Evolutionary conservation across 495 filamentous ascomycete species (phyloP), one percentile per base, ranked within the genome.

Genomic region (Hyaloscypha hepaticicola): DNA sequence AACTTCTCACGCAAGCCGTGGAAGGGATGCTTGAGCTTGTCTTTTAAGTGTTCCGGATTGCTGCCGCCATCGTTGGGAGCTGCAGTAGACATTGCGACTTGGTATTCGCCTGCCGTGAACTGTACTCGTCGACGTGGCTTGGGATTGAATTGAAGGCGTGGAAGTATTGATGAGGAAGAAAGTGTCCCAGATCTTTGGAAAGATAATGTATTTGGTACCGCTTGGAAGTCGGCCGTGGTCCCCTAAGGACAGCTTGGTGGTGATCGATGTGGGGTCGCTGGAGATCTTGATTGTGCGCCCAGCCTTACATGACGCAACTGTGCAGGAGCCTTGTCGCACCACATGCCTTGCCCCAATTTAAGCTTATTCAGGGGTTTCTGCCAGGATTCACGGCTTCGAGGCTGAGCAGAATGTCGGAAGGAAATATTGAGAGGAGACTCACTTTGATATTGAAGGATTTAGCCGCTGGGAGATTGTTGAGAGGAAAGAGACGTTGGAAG

Each of bases 1-100:
- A 85, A 72, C 64, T 82, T 83, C 57, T 83, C 81, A 45, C 77
- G 80, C 51, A 73, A n/a, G 0, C 60, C 56, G 28, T 62, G 5
- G 52, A 72, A 72, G 0, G 68, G 68, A 66, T 69, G 55, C 66
- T 70, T 70, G 21, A 70, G n/a, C 62, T 72, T 72, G 16, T 72
- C 70, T 33, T 69, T 72, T 16, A 72, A 41, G 2, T 64, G 27
- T 22, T 58, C 59, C 0, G 65, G 29, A 33, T 64, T 70, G 6
- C 65, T 64, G 6, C 66, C 70, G 3, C 68, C 70, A 64, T 72
- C 65, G 3, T 24, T 5, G 25, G 70, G 70, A 33, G 49, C 67
- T 19, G 55, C 65, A 19, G 58, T 63, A 14, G 67, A 53, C 70
- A 72, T 72, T 21, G 24, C 45, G 33, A 29, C 6, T 24, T 7